Evolutionary conservation across 768 basidiomycete species (phyloP), one percentile per base, ranked within the genome.

Genomic region (Boletus sp.): DNA sequence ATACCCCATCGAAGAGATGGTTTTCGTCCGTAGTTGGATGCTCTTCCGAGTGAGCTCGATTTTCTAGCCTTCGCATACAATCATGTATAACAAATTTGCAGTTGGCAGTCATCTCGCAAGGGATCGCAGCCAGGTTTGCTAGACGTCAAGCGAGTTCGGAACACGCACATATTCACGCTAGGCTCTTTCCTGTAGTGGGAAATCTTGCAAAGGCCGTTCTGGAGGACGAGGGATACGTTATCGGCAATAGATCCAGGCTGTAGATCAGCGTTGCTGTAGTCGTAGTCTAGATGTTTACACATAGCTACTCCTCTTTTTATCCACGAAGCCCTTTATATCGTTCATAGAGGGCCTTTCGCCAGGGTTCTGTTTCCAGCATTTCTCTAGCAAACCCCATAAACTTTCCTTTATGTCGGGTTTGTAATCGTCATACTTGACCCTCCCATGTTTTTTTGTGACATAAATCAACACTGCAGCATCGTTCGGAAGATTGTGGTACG

Each of bases 121-220:
- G 94, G 4, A 94, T 97, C 60, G 90, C 94, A 2, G 94, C 94
- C 32, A 83, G 94, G 44, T 84, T 83, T 51, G 92, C 92, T 1
- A 80, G 87, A 28, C 83, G 91, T 18, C 94, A 97, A 71, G 93
- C 94, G 4, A 94, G 90, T 68, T 95, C 93, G 0, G 92, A 93
- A 70, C 75, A 77, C 42, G 94, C 94, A 7, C 75, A 72, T 44
- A 59, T 78, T 47, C 76, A 80, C 40, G 57, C 51, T 11, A 52
- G 55, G 1, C 65, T 77, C 9, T 91, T 90, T 71, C 85, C 82
- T 14, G 58, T 83, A 24, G 73, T 90, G 47, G 92, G 91, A 32
- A 71, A 73, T 20, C 65, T 92, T 37, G 90, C 92, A 8, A 82
- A 74, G 65, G 70, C 69, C 20, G 78, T 83, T 15, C 68, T 90